Base-by-base conservation (phyloP, 2,329 filamentous ascomycete genomes). In the Boeremia exigua region DNA sequence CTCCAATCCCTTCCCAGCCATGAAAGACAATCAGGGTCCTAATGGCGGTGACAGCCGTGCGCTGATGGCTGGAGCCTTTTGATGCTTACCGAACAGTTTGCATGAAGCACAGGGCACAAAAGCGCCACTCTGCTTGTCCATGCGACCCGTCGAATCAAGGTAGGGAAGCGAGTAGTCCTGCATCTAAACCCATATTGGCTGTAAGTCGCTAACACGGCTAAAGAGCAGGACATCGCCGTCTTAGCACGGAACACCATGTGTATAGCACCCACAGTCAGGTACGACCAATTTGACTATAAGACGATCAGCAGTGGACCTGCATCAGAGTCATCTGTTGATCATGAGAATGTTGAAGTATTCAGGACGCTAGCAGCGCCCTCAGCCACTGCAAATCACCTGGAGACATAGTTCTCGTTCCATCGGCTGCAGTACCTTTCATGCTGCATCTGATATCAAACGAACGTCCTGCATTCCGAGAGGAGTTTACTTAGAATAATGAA, bases 271-370 rank as follows among this genome's bases (percentile, higher is more conserved):
- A 32, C 25, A 50, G 47, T 51, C 60, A 65, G 49, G 56, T 38
- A 52, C 48, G 42, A 58, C 61, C 48, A 63, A 45, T 56, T 48
- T 50, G 43, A 48, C 60, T 45, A 52, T 44, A 54, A 64, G 65
- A 57, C 65, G 45, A 61, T 58, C 59, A 53, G 56, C 55, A 49
- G 53, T 65, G 69, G 68, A 70, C 69, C 69, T 73, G 71, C 71
- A 74, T 67, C 54, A 62, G 55, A 55, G 55, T 55, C 46, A 57
- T 60, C 64, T 65, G 56, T 55, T 65, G 60, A 61, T 54, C 56
- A 61, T 53, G 58, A 59, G 42, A 54, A 56, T 57, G 54, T 54
- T 48, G 57, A 56, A 55, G 37, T 53, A 48, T 52, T 63, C 34
- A 37, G 12, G 25, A 50, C 58, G 56, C 64, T 52, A 47, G 47